Evolutionary conservation across 768 basidiomycete species (phyloP).

Genomic region (Porpolomopsis calyptriformis): DNA sequence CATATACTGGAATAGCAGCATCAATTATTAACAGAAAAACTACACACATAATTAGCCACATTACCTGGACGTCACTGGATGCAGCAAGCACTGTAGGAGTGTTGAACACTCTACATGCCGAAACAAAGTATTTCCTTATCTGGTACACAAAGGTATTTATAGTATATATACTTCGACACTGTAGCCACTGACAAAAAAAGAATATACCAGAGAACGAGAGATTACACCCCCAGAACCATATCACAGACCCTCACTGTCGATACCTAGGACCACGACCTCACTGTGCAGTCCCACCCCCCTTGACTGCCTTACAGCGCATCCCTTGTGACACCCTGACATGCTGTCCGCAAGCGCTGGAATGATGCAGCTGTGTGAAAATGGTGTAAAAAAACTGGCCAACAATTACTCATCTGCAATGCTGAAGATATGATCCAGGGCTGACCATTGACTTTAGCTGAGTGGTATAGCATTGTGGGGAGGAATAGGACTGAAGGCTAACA

Average conservation of each 20-base stretch:
- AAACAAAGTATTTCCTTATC: too few species aligned
- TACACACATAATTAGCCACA: constrained; percentile 6
- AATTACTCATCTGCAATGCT: neutral
- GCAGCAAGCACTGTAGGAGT: too few species aligned
- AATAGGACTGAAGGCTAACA: neutral
- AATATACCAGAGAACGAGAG: too few species aligned
- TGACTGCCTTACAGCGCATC: constrained; percentile 16
- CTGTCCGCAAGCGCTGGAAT: constrained; percentile 21
- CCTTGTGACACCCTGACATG: constrained; percentile 24
- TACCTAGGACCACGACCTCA: constrained; percentile 9
- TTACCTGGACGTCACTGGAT: constrained; percentile 14
- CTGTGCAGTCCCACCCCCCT: constrained; percentile 11
- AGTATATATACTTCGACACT: too few species aligned
- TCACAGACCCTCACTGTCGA: too few species aligned
- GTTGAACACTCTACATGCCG: too few species aligned
- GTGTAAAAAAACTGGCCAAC: neutral
- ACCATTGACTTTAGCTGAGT: neutral
- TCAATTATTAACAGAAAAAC: constrained; percentile 1
- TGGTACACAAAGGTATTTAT: too few species aligned
- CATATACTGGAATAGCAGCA: constrained; percentile 6
- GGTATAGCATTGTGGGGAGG: neutral
- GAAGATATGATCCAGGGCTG: neutral
- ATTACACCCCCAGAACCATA: too few species aligned
- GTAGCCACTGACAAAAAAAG: too few species aligned
- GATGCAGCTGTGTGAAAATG: neutral